A percentile compares a stretch with the other conserved stretches of the same genome.
Conservation (phyloP, 495 filamentous ascomycete genomes). For the Chaetomium cochliodes region DNA sequence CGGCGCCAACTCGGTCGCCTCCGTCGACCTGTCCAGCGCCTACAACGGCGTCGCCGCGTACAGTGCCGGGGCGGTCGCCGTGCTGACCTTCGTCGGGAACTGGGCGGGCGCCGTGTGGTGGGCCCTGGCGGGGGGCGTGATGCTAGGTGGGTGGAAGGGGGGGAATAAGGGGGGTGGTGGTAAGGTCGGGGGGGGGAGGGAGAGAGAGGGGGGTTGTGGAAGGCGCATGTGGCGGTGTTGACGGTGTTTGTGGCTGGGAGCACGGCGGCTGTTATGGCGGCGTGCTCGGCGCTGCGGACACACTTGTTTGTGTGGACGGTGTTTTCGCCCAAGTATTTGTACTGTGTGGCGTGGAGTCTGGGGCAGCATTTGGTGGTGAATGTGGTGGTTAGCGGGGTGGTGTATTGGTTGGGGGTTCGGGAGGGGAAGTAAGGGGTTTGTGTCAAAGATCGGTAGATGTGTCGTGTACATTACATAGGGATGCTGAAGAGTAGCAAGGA, state of each 20-base stretch:
- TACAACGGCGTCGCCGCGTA: slow-evolving; percentile 80
- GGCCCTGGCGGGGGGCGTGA: slow-evolving; percentile 50
- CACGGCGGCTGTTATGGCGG: slow-evolving; percentile 74
- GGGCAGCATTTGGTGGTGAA: slow-evolving; percentile 77
- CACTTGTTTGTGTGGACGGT: slow-evolving; percentile 99
- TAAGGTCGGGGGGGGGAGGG: slow-evolving; percentile 14
- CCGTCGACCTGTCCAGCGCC: slow-evolving; percentile 75
- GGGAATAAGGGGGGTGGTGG: slow-evolving; percentile 9
- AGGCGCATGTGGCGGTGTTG: slow-evolving; percentile 55
- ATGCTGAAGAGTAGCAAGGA: background rate
- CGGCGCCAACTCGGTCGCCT: slow-evolving; percentile 88
- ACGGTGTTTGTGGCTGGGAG: slow-evolving; percentile 64
- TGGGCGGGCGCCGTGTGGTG: slow-evolving; percentile 94
- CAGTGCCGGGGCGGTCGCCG: slow-evolving; percentile 64
- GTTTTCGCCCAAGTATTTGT: slow-evolving; percentile 95
- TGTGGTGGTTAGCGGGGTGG: slow-evolving; percentile 53
- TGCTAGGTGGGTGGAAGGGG: background rate
- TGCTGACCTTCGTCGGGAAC: slow-evolving; percentile 82
- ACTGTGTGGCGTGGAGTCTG: slow-evolving; percentile 80
- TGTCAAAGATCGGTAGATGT: background rate
- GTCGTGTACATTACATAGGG: background rate
- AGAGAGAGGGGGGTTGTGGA: slow-evolving; percentile 28
- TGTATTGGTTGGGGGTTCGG: slow-evolving; percentile 52
- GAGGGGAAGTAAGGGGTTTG: slow-evolving; percentile 4
- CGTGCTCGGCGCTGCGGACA: slow-evolving; percentile 77